phyloP scores from a whole-genome alignment of 352 stramenopile species.

The Pythium insidiosum region DNA sequence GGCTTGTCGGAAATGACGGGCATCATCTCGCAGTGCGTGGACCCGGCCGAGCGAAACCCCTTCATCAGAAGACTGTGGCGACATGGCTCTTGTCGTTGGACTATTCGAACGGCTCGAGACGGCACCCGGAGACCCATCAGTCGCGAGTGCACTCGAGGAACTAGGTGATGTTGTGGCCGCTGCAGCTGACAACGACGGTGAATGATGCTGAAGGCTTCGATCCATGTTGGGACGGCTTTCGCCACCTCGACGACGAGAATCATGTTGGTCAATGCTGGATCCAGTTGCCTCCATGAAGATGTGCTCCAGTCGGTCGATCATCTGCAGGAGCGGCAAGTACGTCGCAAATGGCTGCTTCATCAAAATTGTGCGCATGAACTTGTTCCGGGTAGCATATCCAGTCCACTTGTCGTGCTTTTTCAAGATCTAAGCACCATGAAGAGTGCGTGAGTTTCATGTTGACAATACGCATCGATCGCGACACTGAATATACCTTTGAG shows the following conservation, averaged over 20 bases:
- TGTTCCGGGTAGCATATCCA: conserved; percentile 85
- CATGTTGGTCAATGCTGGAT: conserved; percentile 79
- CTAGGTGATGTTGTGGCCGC: not conserved
- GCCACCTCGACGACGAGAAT: conserved; percentile 38
- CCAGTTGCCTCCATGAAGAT: conserved; percentile 87
- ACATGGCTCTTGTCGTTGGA: not conserved
- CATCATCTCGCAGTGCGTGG: conserved; percentile 65
- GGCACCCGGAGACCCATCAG: not conserved
- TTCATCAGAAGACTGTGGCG: conserved; percentile 35
- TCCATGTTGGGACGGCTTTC: conserved; percentile 1
- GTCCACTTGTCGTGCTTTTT: conserved; percentile 91
- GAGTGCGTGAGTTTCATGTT: too few species aligned
- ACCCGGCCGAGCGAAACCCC: conserved; percentile 66
- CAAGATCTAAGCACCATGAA: conserved; percentile 44
- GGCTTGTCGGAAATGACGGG: conserved; percentile 50
- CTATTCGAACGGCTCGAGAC: conserved; percentile 2
- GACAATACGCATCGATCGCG: too few species aligned
- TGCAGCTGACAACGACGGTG: conserved; percentile 16
- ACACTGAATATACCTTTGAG: conserved; percentile 72
- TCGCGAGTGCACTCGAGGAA: not conserved
- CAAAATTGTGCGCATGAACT: conserved; percentile 86
- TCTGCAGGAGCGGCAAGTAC: conserved; percentile 74
- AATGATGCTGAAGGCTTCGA: conserved; percentile 5
- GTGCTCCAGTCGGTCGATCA: conserved; percentile 83
- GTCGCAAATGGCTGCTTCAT: conserved; percentile 87